Conservation (phyloP, 805 yeast genomes). For the Metschnikowia santaceciliae region DNA sequence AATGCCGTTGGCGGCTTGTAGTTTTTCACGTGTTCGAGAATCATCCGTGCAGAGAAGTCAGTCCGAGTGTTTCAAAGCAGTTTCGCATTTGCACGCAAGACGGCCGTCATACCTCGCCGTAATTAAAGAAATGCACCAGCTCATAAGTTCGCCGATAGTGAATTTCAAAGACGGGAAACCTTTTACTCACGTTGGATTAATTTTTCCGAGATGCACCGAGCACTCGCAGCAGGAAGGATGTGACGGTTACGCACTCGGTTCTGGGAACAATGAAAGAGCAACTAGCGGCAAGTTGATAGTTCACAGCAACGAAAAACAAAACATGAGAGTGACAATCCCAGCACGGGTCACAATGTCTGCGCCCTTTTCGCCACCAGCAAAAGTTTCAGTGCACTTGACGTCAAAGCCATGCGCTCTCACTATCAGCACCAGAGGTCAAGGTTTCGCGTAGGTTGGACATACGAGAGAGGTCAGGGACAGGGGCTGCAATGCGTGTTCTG, state of each 20-base stretch:
- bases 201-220: background rate
- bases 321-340: background rate
- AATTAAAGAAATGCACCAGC: no score
- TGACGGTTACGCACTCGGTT: background rate
- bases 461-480: background rate
- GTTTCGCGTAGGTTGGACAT: background rate
- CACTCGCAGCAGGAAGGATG: conserved; percentile 1
- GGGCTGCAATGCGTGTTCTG: conserved; percentile 1
- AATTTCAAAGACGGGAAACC: background rate
- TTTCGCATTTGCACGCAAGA: background rate
- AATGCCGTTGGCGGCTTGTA: background rate
- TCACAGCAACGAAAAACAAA: background rate
- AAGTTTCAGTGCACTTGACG: background rate
- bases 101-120: no score
- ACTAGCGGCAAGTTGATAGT: background rate
- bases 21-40: background rate
- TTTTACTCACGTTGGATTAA: background rate
- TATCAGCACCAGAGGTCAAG: background rate
- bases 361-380: background rate
- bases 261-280: background rate
- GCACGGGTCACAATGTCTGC: background rate
- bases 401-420: background rate
- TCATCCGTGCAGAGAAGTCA: background rate
- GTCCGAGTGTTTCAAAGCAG: background rate
- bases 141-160: no score